Percentiles rank a stretch among this genome's conserved stretches.
Conservation (phyloP, 2,329 filamentous ascomycete species). For the Daldinia sp. region DNA sequence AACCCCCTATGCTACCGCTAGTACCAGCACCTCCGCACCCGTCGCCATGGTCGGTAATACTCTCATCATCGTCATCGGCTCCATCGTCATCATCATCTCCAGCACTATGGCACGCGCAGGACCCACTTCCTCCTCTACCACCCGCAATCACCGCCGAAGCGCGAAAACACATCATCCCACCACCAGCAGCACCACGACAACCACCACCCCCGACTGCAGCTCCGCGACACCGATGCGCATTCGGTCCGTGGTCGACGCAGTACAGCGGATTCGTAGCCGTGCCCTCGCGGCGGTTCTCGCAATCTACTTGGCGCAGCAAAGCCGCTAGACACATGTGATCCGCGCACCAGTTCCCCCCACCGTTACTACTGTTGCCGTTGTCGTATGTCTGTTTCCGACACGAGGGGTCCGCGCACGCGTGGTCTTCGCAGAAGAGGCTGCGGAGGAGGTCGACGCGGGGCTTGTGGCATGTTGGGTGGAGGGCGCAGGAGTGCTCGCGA, state of each 20-base stretch:
- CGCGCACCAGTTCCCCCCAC: slow-evolving; percentile 30
- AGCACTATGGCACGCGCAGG: slow-evolving; percentile 3
- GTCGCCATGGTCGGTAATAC: slow-evolving; percentile 9
- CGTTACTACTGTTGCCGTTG: background rate
- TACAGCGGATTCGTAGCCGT: slow-evolving; percentile 30
- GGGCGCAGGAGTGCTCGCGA: slow-evolving; percentile 39
- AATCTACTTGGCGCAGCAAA: slow-evolving; percentile 30
- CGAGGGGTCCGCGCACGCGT: slow-evolving; percentile 39
- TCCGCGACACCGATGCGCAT: slow-evolving; percentile 15
- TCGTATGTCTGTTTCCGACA: slow-evolving; percentile 33
- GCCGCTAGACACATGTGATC: slow-evolving; percentile 43
- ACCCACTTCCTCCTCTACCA: background rate
- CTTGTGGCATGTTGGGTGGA: slow-evolving; percentile 30
- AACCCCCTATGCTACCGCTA: slow-evolving; percentile 12
- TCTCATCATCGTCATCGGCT: slow-evolving; percentile 25
- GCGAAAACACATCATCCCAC: background rate
- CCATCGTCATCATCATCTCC: slow-evolving; percentile 11
- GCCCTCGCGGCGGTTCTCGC: slow-evolving; percentile 38
- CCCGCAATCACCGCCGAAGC: background rate
- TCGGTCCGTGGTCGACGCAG: slow-evolving; percentile 41
- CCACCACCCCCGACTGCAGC: slow-evolving; percentile 16
- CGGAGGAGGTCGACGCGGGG: slow-evolving; percentile 35
- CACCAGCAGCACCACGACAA: background rate
- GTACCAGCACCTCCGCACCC: background rate
- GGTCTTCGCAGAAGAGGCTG: slow-evolving; percentile 46